Evolutionary conservation across 805 yeast species (phyloP).

Genomic region (Yarrowia divulgata): DNA sequence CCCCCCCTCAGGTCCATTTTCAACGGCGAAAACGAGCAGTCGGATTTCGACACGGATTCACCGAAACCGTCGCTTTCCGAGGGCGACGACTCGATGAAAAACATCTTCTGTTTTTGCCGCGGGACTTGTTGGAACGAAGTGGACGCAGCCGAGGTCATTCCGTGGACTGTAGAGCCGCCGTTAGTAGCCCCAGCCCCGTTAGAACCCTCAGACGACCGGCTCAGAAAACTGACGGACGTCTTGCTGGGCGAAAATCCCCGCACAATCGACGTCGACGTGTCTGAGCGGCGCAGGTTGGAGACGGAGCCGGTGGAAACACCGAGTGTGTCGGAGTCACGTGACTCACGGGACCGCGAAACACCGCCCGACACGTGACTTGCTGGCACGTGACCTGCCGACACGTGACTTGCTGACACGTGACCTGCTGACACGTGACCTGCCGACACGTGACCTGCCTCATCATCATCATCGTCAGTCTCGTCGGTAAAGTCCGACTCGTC

Average conservation of each 20-base stretch:
- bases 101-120: conserved; percentile 49
- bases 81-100: conserved; percentile 53
- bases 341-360: no score
- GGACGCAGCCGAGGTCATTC: not conserved
- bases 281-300: conserved; percentile 43
- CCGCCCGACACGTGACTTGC: no score
- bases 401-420: no score
- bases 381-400: no score
- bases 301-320: not conserved
- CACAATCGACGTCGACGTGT: conserved; percentile 50
- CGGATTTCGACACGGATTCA: conserved; percentile 21
- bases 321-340: no score
- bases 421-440: no score
- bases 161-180: not conserved
- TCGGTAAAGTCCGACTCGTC: conserved; percentile 34
- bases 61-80: conserved; percentile 49
- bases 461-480: conserved; percentile 31
- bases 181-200: not conserved
- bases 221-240: conserved; percentile 47
- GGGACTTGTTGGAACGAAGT: conserved; percentile 41
- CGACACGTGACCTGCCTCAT: conserved; percentile 1
- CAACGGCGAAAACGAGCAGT: conserved; percentile 25
- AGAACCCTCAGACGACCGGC: not conserved
- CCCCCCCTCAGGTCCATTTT: no score
- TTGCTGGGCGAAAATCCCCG: conserved; percentile 53